Evolutionary conservation across 352 stramenopile genomes (phyloP).

Genomic region (Phytopythium chamaehyphon): DNA sequence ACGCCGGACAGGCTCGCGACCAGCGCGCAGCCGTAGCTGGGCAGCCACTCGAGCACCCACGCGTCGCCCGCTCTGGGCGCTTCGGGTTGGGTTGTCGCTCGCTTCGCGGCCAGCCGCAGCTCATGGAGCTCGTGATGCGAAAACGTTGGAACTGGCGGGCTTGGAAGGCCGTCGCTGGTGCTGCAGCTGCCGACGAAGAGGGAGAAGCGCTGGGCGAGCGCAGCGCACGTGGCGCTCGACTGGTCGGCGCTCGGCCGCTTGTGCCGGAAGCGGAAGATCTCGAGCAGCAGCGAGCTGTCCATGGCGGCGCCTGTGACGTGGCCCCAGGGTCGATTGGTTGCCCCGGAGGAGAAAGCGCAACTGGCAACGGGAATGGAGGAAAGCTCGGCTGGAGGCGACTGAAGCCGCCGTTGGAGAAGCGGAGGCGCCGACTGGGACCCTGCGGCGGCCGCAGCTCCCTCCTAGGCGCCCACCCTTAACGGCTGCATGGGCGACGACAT

Average conservation of each 20-base stretch:
- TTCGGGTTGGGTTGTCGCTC: too few species aligned
- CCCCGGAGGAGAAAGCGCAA: too few species aligned
- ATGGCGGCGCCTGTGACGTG: conserved; percentile 2
- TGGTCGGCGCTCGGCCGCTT: conserved; percentile 28
- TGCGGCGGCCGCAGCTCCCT: too few species aligned
- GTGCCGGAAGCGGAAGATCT: conserved; percentile 45
- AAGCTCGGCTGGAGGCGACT: too few species aligned
- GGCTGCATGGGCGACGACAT: too few species aligned
- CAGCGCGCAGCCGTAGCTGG: conserved; percentile 38
- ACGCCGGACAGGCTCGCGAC: conserved; percentile 25
- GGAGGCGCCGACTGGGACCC: too few species aligned
- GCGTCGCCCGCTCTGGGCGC: conserved; percentile 15
- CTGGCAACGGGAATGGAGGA: too few species aligned
- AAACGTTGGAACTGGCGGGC: conserved; percentile 15
- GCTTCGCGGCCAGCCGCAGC: conserved; percentile 9
- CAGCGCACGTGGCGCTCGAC: conserved; percentile 14
- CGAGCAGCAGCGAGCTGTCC: conserved; percentile 16
- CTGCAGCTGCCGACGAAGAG: conserved; percentile 7
- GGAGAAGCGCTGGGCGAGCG: conserved; percentile 15
- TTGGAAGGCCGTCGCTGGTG: conserved; percentile 3
- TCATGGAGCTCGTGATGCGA: conserved; percentile 19
- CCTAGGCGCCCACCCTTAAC: too few species aligned
- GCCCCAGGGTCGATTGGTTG: too few species aligned
- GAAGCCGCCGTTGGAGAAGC: too few species aligned
- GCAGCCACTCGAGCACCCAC: conserved; percentile 37